Percentiles rank a stretch among this genome's conserved stretches.
These are phyloP conservation scores for Nothophoma quercina DNA, from an alignment of 2,329 filamentous ascomycete genomes.

Conservation along the genomic window DNA sequence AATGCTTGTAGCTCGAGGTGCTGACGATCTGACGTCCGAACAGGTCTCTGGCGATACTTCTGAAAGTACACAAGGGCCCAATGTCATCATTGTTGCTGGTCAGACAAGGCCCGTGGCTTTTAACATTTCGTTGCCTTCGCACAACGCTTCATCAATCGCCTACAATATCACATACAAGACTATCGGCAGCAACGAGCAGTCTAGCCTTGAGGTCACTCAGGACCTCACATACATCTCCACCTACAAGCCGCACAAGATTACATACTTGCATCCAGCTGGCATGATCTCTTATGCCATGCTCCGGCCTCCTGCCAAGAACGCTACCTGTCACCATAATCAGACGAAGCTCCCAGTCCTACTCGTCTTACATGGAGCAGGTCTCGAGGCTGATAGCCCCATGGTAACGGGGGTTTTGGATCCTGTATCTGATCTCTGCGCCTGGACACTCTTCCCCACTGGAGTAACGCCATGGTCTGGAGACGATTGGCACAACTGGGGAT, in stretches of 20 bases:
- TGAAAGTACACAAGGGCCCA: not conserved
- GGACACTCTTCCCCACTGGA: constrained; percentile 64
- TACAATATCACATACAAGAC: constrained; percentile 39
- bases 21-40: constrained; percentile 4
- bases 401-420: constrained; percentile 59
- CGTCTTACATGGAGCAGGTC: constrained; percentile 63
- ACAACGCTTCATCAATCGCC: constrained; percentile 34
- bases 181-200: constrained; percentile 16
- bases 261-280: constrained; percentile 61
- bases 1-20: constrained; percentile 18
- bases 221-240: constrained; percentile 34
- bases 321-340: constrained; percentile 31
- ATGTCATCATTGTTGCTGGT: constrained; percentile 42
- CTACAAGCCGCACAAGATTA: constrained; percentile 60
- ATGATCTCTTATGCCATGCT: constrained; percentile 66
- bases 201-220: constrained; percentile 36
- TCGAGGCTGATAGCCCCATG: constrained; percentile 60
- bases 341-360: constrained; percentile 58
- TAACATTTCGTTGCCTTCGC: constrained; percentile 34
- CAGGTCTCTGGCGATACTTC: constrained; percentile 17
- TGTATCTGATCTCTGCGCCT: constrained; percentile 61
- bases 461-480: constrained; percentile 67
- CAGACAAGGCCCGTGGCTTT: constrained; percentile 54
- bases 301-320: constrained; percentile 58
- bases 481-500: constrained; percentile 69